Evolutionary conservation across 495 filamentous ascomycete genomes (phyloP), one percentile per base, ranked within the genome.

Genomic region (Daldinia childiae): DNA sequence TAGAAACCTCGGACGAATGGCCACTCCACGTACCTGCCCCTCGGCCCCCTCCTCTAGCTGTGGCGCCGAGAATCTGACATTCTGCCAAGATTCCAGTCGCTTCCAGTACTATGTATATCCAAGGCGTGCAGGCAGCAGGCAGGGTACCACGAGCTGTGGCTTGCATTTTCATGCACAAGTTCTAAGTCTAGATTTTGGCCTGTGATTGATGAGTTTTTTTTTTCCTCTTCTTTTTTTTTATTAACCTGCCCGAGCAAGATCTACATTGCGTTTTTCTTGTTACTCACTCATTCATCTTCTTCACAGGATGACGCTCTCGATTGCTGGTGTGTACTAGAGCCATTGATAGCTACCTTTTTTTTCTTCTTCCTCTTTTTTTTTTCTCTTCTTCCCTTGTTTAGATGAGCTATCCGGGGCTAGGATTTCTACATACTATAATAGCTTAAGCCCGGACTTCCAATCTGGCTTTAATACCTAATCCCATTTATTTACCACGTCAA

Each of bases 171-270:
- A 57, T 66, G 62, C 51, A 43, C 17, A 29, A 29, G 50, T 54
- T 51, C n/a, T n/a, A n/a, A n/a, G 24, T 39, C 34, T 61, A 41
- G n/a, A 48, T 62, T 66, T 48, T 55, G 56, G 70, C 65, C 55
- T 73, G 71, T 73, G 66, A 73, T 73, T 69, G 57, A 66, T 27
- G 63, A 36, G 21, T 36, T 68, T 61, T 61, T 45, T 64, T 64
- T n/a, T 27, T n/a, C n/a, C n/a, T n/a, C 50, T 9, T 36, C 24
- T 26, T 29, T 6, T 29, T 29, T 66, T 50, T 21, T 58, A 60
- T 69, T 36, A 41, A 27, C 63, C 30, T 52, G 27, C 56, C 55
- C 30, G 50, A 59, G 51, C 24, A 17, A 59, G 69, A 72, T 72
- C 64, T 72, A 61, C 64, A 56, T 41, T 54, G 51, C 54, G 30